Evolutionary conservation across 2,329 filamentous ascomycete species (phyloP), one percentile per base, ranked within the genome.

Genomic region (Penicillium hordei): DNA sequence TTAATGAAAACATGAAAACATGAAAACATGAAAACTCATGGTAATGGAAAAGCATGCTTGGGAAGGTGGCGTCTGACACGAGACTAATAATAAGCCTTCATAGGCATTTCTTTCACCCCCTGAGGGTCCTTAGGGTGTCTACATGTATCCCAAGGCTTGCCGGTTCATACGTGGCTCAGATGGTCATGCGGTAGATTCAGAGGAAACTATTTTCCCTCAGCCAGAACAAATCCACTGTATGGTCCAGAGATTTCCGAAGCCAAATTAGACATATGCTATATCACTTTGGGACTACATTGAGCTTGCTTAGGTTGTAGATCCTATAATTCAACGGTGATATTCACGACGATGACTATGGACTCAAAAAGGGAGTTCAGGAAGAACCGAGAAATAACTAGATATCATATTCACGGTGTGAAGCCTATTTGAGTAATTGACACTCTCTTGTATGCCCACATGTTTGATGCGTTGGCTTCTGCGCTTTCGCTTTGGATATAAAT

Each of bases 311-410:
- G 31, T 13, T 21, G 5, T 17, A 64, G 60, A 56, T 10, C 56
- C 61, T 7, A 65, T 65, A 61, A 34, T 50, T 3, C 34, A 7
- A 79, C 77, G 59, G 79, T 80, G 13, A 72, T 81, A 55, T 84
- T 84, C 57, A 72, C 74, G 17, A 82, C 84, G 2, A 67, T 83
- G 48, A 78, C 76, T 7, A 81, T 83, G 77, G 69, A 64, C 10
- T 67, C 58, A 10, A 38, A n/a, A 31, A 31, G 12, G 10, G 29
- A 31, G 29, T 31, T 12, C 10, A 5, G 9, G 10, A 10, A 12
- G 29, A 29, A 12, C 29, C 10, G 9, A 12, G 9, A 40, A 21
- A 7, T 40, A 40, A 12, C 12, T 21, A 36, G 19, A 49, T 23
- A 38, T 49, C 7, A 25, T 17, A n/a, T 27, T n/a, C 15, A 8